These are phyloP conservation scores for Cutaneotrichosporon sp. DNA, from an alignment of 1,284 basidiomycete species.

Conservation along the genomic window DNA sequence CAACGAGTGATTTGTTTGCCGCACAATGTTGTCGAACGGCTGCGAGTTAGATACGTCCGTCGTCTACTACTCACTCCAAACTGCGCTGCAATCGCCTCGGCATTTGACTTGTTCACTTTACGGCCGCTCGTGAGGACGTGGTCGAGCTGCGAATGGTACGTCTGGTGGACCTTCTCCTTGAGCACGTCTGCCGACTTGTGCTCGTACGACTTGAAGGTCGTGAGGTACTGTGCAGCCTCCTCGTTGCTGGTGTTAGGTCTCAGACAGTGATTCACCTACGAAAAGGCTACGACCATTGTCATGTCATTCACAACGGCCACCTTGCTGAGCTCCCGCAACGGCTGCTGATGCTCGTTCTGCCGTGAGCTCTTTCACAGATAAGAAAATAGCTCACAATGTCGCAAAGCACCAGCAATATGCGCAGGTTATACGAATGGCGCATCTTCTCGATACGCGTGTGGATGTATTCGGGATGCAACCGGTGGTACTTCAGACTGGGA, in stretches of 20 bases:
- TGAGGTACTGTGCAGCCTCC: constrained; percentile 86
- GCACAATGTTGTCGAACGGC: constrained; percentile 77
- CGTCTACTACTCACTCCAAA: constrained; percentile 66
- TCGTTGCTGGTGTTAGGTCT: constrained; percentile 57
- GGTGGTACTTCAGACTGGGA: constrained; percentile 81
- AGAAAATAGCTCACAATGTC: constrained; percentile 79
- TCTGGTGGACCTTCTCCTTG: constrained; percentile 86
- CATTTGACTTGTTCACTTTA: constrained; percentile 97
- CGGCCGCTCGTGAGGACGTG: constrained; percentile 82
- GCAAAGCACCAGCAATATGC: constrained; percentile 84
- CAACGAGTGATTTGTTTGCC: constrained; percentile 67
- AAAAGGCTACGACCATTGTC: constrained; percentile 88
- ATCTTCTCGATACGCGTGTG: constrained; percentile 83
- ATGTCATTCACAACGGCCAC: constrained; percentile 85
- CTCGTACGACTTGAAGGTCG: constrained; percentile 89
- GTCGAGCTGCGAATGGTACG: constrained; percentile 74
- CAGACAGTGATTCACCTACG: constrained; percentile 55
- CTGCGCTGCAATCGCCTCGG: constrained; percentile 84
- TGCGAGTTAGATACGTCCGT: constrained; percentile 8
- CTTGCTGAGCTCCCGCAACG: constrained; percentile 91
- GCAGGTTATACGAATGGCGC: constrained; percentile 69
- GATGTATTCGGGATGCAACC: constrained; percentile 96
- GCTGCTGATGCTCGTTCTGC: constrained; percentile 76
- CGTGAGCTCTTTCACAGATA: neutral
- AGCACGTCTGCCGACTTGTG: constrained; percentile 89